A percentile compares a stretch with the other conserved stretches of the same genome.
These are phyloP conservation scores for Psophocarpus tetragonolobus DNA, from an alignment of 306 rosid genomes.

Conservation along the genomic window DNA sequence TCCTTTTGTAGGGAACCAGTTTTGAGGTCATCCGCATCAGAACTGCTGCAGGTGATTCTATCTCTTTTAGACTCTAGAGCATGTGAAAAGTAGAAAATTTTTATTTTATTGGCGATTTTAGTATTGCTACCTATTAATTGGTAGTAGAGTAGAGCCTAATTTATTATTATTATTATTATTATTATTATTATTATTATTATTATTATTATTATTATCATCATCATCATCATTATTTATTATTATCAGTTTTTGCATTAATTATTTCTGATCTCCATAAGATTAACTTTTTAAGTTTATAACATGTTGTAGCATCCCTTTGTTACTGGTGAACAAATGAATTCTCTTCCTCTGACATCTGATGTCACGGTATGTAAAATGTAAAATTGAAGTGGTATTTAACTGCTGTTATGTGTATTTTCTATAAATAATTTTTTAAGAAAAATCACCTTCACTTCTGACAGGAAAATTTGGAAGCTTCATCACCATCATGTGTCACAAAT, in stretches of 20 bases:
- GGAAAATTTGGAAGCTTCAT: slow-evolving; percentile 56
- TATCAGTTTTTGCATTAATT: slow-evolving; percentile 27
- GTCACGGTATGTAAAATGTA: slow-evolving; percentile 65
- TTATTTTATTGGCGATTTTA: slow-evolving; percentile 21
- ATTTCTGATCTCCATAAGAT: slow-evolving; percentile 25
- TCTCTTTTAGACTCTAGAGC: slow-evolving; percentile 15
- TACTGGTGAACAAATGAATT: slow-evolving; percentile 56
- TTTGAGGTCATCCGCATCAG: slow-evolving; percentile 80
- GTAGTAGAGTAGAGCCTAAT: slow-evolving; percentile 18
- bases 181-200: neutral
- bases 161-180: slow-evolving; percentile 6
- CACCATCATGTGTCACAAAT: slow-evolving; percentile 45
- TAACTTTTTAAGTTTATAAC: slow-evolving; percentile 38
- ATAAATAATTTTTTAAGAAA: slow-evolving; percentile 29
- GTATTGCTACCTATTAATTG: slow-evolving; percentile 13
- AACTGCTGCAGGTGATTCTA: slow-evolving; percentile 82
- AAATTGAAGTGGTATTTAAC: slow-evolving; percentile 26
- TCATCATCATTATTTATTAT: no score
- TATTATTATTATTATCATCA: neutral
- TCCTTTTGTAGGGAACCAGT: slow-evolving; percentile 82
- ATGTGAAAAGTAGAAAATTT: slow-evolving; percentile 13
- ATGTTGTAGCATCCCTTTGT: slow-evolving; percentile 91
- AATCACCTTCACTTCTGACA: slow-evolving; percentile 36
- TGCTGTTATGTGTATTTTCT: slow-evolving; percentile 10
- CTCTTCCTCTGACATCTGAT: slow-evolving; percentile 42